Evolutionary conservation across 202 grass and related monocot species (phyloP), one percentile per base, ranked within the genome.

Genomic region (Schoenoplectus tabernaemontani): DNA sequence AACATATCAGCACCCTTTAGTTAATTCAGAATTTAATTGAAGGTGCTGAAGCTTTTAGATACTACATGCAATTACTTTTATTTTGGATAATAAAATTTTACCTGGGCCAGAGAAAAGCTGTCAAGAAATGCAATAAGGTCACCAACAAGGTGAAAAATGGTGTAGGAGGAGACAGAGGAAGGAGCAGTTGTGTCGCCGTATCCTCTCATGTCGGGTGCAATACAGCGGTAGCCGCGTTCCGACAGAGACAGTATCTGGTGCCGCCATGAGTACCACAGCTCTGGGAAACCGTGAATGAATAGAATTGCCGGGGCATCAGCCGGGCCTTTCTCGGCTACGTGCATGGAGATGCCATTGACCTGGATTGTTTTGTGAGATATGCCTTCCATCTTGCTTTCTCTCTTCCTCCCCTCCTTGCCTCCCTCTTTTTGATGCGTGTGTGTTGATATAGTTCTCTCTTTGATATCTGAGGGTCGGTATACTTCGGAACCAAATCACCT

Each of bases 181-280:
- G 64, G 64, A 12, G 37, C 64, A 43, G 9, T 5, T 8, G 64
- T 68, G 38, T 68, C 64, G 3, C 64, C 38, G 1, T 68, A 43
- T 23, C 64, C 64, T 68, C 64, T 23, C 64, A 68, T 68, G 10
- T 68, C 64, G 0, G 64, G 64, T 23, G 64, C 64, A 24, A 68
- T 5, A 44, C 64, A 68, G 9, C 9, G 64, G 9, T 68, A 68
- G 9, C 64, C 38, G 0, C 3, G 9, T 68, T 68, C 32, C 0
- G 64, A 68, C n/a, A 68, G 38, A n/a, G 64, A 44, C 64, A 68
- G 10, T 23, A 68, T 68, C 64, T 68, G 64, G 19, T 68, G 17
- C 64, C 64, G 37, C 64, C 64, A 68, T 0, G 64, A 68, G 64
- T 68, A 68, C 64, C 64, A 68, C 3, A 68, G 9, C 19, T 68